Conservation (phyloP, 345 rosid genomes). For the Bretschneidera sinensis region DNA sequence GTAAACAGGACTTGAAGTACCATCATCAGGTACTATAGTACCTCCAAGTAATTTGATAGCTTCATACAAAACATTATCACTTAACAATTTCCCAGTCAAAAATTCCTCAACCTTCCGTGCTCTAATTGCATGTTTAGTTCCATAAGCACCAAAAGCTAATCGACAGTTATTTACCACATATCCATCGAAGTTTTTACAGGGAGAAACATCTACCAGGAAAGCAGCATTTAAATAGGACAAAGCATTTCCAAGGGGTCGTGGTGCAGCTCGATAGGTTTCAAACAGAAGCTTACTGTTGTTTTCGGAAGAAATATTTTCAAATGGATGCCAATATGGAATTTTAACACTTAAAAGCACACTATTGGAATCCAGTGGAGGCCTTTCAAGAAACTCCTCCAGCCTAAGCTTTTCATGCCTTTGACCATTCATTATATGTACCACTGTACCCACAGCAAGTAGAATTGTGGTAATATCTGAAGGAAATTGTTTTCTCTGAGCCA, state of each 20-base stretch:
- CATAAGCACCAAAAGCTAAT: conserved; percentile 83
- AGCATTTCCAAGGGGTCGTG: conserved; percentile 73
- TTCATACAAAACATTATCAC: conserved; percentile 40
- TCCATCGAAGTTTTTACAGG: conserved; percentile 29
- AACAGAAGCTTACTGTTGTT: conserved; percentile 33
- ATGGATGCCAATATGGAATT: conserved; percentile 39
- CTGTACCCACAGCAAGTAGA: conserved; percentile 61
- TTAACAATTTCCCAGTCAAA: conserved; percentile 53
- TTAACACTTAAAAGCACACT: conserved; percentile 46
- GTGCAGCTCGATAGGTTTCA: conserved; percentile 82
- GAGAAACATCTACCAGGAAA: conserved; percentile 57
- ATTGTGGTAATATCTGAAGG: conserved; percentile 83
- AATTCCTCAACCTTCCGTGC: conserved; percentile 55
- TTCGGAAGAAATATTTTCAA: conserved; percentile 20
- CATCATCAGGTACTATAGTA: conserved; percentile 49
- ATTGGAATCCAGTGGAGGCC: conserved; percentile 48
- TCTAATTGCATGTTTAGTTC: conserved; percentile 66
- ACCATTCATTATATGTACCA: conserved; percentile 33
- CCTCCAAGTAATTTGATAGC: conserved; percentile 46
- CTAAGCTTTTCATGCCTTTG: conserved; percentile 29
- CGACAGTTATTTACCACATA: conserved; percentile 39
- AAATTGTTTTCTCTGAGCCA: conserved; percentile 70
- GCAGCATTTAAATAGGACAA: conserved; percentile 78
- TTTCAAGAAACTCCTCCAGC: conserved; percentile 57
- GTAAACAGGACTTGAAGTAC: conserved; percentile 39